These are phyloP conservation scores for Microstegium vimineum DNA, from an alignment of 176 grass and related monocot genomes.

Conservation along the genomic window DNA sequence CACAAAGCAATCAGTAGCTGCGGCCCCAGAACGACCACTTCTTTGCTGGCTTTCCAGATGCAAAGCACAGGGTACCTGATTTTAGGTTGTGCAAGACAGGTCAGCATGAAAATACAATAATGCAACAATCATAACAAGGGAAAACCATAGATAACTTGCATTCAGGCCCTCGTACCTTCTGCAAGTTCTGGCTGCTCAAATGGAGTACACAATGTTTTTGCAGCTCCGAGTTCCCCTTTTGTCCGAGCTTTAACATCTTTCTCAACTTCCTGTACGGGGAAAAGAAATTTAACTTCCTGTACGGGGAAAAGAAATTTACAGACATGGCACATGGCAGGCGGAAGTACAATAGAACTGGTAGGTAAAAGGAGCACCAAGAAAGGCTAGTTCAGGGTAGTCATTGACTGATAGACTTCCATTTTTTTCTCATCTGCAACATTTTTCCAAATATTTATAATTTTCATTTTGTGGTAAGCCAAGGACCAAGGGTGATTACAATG, in stretches of 20 bases:
- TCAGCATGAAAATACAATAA: background rate
- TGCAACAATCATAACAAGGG: background rate
- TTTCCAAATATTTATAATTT: background rate
- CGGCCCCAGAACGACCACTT: conserved; percentile 84
- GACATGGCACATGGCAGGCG: background rate
- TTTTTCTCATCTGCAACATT: background rate
- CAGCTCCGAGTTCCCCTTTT: conserved; percentile 64
- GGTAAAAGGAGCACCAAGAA: background rate
- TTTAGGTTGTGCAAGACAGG: background rate
- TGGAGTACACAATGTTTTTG: conserved; percentile 64
- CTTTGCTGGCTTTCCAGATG: conserved; percentile 80
- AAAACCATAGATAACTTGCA: background rate
- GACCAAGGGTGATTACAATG: background rate
- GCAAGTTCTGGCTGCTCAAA: conserved; percentile 69
- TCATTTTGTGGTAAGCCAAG: background rate
- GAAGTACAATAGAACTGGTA: background rate
- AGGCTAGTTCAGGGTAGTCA: background rate
- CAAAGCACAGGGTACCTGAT: too few species aligned
- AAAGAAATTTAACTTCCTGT: too few species aligned
- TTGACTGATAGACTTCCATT: background rate
- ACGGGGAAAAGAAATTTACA: too few species aligned
- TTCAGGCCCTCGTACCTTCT: conserved; percentile 36
- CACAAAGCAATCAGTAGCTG: conserved; percentile 62
- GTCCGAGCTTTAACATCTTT: conserved; percentile 63
- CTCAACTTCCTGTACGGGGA: conserved; percentile 44